Percentiles rank a stretch among this genome's conserved stretches.
phyloP scores from a whole-genome alignment of 140 eudicot species.

The Stevia rebaudiana region DNA sequence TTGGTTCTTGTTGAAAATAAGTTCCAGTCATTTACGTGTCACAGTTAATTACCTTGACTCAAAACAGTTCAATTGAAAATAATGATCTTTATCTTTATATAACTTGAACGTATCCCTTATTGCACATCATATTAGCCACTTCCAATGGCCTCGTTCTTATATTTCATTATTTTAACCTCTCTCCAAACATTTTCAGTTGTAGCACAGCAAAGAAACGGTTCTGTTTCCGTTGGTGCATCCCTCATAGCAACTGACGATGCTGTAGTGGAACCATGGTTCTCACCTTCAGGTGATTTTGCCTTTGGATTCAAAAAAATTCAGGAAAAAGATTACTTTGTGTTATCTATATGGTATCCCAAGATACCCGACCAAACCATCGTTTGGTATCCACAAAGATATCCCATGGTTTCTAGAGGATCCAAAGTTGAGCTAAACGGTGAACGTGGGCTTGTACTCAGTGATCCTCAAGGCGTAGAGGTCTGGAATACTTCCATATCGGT shows the following conservation, averaged over 20 bases:
- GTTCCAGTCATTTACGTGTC: too few species aligned
- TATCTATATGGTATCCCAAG: conserved; percentile 50
- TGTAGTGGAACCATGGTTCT: conserved; percentile 38
- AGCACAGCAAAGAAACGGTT: conserved; percentile 34
- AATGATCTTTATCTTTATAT: not conserved
- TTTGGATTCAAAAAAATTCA: conserved; percentile 39
- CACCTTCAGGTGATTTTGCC: conserved; percentile 51
- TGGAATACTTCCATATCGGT: conserved; percentile 14
- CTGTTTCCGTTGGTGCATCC: conserved; percentile 21
- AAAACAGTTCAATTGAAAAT: too few species aligned
- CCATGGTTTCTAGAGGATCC: conserved; percentile 37
- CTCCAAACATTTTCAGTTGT: conserved; percentile 1
- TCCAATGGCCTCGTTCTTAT: conserved; percentile 4
- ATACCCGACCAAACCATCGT: conserved; percentile 40
- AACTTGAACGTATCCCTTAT: too few species aligned
- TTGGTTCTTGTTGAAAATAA: too few species aligned
- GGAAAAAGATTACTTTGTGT: conserved; percentile 23
- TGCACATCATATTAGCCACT: not conserved
- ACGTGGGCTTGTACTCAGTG: conserved; percentile 38
- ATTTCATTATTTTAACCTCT: conserved; percentile 7
- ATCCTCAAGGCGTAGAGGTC: conserved; percentile 28
- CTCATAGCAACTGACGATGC: conserved; percentile 29
- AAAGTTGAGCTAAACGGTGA: conserved; percentile 21
- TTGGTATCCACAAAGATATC: conserved; percentile 30
- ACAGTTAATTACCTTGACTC: too few species aligned